Evolutionary conservation across 78 protist genomes (phyloP).

Genomic region (Dictyostelium purpureum): DNA sequence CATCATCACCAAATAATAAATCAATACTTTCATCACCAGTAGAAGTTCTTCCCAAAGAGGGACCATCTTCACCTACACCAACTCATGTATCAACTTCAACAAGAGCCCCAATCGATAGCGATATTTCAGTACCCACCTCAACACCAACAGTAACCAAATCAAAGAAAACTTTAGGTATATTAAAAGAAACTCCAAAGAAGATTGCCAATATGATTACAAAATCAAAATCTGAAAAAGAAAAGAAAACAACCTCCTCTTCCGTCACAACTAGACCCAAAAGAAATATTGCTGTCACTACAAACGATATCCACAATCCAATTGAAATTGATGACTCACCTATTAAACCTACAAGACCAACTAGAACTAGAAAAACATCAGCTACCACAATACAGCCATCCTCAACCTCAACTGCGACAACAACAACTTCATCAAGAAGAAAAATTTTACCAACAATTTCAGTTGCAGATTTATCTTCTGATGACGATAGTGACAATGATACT

Average conservation of each 20-base stretch:
- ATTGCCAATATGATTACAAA: neutral
- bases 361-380: neutral
- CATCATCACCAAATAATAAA: neutral
- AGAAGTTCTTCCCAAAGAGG: neutral
- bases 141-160: neutral
- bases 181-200: slow-evolving; percentile 16
- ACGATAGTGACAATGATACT: too few species aligned
- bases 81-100: neutral
- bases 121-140: neutral
- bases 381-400: neutral
- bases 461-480: too few species aligned
- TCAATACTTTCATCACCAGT: neutral
- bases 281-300: neutral
- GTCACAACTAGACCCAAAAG: neutral
- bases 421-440: too few species aligned
- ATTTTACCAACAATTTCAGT: too few species aligned
- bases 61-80: neutral
- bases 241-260: neutral
- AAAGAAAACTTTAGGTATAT: neutral
- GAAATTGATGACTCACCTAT: neutral
- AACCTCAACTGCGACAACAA: neutral
- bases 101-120: neutral
- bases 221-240: neutral
- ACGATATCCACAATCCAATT: neutral
- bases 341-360: neutral